Base-by-base conservation (phyloP, 768 basidiomycete genomes). In the Dendrothele bispora region DNA sequence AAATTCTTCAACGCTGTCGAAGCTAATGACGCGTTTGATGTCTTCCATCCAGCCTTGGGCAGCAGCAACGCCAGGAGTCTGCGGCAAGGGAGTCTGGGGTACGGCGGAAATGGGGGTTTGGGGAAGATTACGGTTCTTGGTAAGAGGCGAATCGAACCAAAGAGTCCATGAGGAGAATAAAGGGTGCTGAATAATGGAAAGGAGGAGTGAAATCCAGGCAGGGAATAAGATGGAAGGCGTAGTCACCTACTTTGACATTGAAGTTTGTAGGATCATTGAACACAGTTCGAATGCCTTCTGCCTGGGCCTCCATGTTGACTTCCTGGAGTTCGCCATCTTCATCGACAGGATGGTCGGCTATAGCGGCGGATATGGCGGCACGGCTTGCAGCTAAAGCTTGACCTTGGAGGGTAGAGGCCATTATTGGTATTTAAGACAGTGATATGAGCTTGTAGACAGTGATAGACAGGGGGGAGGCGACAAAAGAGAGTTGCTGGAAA, bases 1-100 rank as follows among this genome's bases (percentile, higher is more conserved):
- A 71, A 99, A 99, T 68, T 98, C 95, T 71, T 99, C 97, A 17
- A 99, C 97, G 50, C 88, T 91, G 61, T 95, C 90, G 62, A 99
- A 97, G 52, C 80, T 86, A 64, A 98, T 92, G 45, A 99, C 95
- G 48, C 90, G 88, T 61, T 95, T 92, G 61, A 99, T 95, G 60
- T 98, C 93, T 61, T 99, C 95, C 91, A 98, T 97, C 97, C 97
- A 99, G 18, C 89, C 90, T 63, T 83, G 82, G 24, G 88, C 90
- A 36, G 88, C 86, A 40, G 78, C 71, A 11, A 74, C 80, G 48
- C 86, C 74, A 34, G 91, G 88, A 1, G 91, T 91, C 55, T 83
- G 80, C 32, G 82, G 80, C 51, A 80, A 15, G 20, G 91, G 86
- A 0, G 87, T 88, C 64, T 82, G 84, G 7, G 87, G 87, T 54